phyloP scores from a whole-genome alignment of 2,329 filamentous ascomycete species.

The Chaetomium sp. region DNA sequence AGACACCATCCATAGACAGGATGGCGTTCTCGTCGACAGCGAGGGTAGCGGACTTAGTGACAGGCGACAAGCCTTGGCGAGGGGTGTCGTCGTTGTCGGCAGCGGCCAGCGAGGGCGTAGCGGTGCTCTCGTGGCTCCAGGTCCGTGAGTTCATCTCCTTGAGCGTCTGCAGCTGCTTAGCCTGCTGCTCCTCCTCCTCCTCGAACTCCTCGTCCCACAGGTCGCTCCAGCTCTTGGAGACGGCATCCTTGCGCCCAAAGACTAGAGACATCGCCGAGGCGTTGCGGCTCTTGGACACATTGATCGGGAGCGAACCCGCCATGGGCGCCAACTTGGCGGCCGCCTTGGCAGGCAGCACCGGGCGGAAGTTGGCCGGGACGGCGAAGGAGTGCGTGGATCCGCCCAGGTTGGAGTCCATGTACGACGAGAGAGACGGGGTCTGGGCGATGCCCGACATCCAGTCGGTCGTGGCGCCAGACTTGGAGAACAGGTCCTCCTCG shows the following conservation, averaged over 20 bases:
- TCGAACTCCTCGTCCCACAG: conserved; percentile 92
- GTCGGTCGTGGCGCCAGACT: conserved; percentile 63
- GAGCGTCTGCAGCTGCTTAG: conserved; percentile 51
- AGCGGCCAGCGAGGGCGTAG: conserved; percentile 24
- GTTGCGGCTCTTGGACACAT: conserved; percentile 67
- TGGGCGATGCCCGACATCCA: conserved; percentile 74
- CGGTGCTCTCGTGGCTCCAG: conserved; percentile 70
- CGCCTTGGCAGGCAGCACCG: conserved; percentile 38
- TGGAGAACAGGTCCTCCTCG: conserved; percentile 77
- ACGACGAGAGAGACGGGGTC: conserved; percentile 76
- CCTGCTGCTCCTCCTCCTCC: conserved; percentile 57
- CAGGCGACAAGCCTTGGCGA: conserved; percentile 36
- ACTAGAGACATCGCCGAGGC: conserved; percentile 68
- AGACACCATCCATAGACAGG: conserved; percentile 31
- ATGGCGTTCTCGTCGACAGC: conserved; percentile 34
- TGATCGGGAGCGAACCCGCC: conserved; percentile 69
- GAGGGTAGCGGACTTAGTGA: conserved; percentile 33
- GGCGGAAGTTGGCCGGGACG: conserved; percentile 37
- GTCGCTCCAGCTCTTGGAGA: conserved; percentile 99
- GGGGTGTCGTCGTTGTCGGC: conserved; percentile 40
- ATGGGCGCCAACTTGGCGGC: conserved; percentile 51
- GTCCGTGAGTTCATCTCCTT: conserved; percentile 66
- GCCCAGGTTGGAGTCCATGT: conserved; percentile 75
- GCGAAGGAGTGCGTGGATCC: conserved; percentile 72
- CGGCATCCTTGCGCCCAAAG: conserved; percentile 70